A percentile compares a stretch with the other conserved stretches of the same genome.
Evolutionary conservation across 2,329 filamentous ascomycete species (phyloP).

Genomic region (Colletotrichum caudatum): DNA sequence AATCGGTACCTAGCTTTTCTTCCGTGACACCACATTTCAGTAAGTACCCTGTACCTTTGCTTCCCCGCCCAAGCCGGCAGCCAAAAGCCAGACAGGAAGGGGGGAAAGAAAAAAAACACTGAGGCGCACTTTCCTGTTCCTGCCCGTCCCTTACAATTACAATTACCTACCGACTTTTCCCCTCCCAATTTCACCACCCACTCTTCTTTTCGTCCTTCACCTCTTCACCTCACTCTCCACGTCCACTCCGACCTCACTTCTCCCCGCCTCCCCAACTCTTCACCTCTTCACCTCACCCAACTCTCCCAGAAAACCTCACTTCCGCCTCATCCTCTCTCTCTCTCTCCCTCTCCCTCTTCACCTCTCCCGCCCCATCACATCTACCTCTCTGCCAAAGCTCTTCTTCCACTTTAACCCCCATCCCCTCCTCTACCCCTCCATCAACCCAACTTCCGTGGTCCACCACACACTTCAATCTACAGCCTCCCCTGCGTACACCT

Average conservation of each 20-base stretch:
- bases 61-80: slow-evolving; percentile 11
- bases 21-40: slow-evolving; percentile 27
- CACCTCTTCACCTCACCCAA: slow-evolving; percentile 46
- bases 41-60: slow-evolving; percentile 36
- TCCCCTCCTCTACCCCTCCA: slow-evolving; percentile 41
- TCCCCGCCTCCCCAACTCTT: slow-evolving; percentile 44
- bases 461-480: slow-evolving; percentile 36
- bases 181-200: slow-evolving; percentile 48
- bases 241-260: slow-evolving; percentile 41
- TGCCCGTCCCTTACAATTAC: slow-evolving; percentile 43
- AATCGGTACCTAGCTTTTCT: slow-evolving; percentile 24
- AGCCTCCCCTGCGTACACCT: slow-evolving; percentile 10
- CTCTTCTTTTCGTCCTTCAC: slow-evolving; percentile 40
- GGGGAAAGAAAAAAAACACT: slow-evolving; percentile 32
- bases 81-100: slow-evolving; percentile 1
- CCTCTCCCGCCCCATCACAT: slow-evolving; percentile 43
- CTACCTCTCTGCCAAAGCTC: slow-evolving; percentile 43
- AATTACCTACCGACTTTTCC: slow-evolving; percentile 44
- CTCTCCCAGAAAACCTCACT: slow-evolving; percentile 39
- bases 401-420: slow-evolving; percentile 42
- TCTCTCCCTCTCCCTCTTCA: slow-evolving; percentile 44
- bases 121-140: slow-evolving; percentile 41
- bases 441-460: slow-evolving; percentile 26
- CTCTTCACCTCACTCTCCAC: slow-evolving; percentile 44
- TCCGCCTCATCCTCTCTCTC: slow-evolving; percentile 43